Percentiles rank a stretch among this genome's conserved stretches.
Evolutionary conservation across 2,329 filamentous ascomycete genomes (phyloP).

Genomic region (Clonostachys chloroleuca): DNA sequence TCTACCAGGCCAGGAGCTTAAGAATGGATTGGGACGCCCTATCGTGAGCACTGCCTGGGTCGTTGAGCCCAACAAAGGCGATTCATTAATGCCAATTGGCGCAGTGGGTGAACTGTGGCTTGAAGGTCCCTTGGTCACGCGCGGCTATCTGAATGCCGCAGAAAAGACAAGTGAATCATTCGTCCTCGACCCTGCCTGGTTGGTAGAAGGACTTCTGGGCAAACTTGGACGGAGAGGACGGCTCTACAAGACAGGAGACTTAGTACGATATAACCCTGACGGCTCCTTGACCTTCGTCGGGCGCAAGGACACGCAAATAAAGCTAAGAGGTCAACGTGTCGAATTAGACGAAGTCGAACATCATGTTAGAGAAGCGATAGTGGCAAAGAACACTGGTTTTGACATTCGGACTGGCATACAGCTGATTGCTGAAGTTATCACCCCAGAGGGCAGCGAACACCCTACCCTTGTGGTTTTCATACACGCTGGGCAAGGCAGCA

Average conservation of each 20-base stretch:
- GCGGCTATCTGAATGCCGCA: constrained; percentile 54
- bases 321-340: not conserved
- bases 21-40: constrained; percentile 41
- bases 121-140: constrained; percentile 55
- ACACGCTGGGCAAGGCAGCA: not conserved
- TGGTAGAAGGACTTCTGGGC: constrained; percentile 27
- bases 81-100: constrained; percentile 31
- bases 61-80: constrained; percentile 25
- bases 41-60: constrained; percentile 43
- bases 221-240: constrained; percentile 30
- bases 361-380: constrained; percentile 19
- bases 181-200: constrained; percentile 49
- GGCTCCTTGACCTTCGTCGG: not conserved
- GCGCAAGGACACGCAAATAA: not conserved
- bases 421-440: constrained; percentile 22
- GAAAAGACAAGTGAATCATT: constrained; percentile 55
- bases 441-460: constrained; percentile 24
- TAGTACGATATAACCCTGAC: not conserved
- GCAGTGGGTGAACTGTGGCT: constrained; percentile 46
- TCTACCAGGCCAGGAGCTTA: not conserved
- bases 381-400: constrained; percentile 1
- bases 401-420: constrained; percentile 29
- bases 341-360: not conserved
- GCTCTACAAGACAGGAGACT: constrained; percentile 30
- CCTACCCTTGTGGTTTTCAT: not conserved